Percentiles rank a stretch among this genome's conserved stretches.
phyloP scores from a whole-genome alignment of 441 rosid species.

The Erodium chrysanthum region DNA sequence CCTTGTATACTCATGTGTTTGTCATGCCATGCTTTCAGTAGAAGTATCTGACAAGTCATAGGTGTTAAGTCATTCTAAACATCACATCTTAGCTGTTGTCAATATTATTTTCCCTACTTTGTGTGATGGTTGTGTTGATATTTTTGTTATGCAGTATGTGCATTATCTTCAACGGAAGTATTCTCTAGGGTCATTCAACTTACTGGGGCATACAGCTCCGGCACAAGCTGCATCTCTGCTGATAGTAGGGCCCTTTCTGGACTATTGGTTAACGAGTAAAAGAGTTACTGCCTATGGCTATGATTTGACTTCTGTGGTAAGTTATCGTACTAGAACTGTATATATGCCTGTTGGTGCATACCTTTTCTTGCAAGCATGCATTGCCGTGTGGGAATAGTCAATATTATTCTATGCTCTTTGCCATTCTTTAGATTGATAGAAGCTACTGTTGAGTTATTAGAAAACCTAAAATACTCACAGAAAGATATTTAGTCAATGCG shows the following conservation, averaged over 20 bases:
- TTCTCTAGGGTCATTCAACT: slow-evolving; percentile 56
- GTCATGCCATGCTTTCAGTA: not conserved
- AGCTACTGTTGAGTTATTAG: not conserved
- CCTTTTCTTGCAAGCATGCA: not conserved
- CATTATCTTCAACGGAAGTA: slow-evolving; percentile 61
- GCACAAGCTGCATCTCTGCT: slow-evolving; percentile 64
- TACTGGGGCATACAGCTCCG: slow-evolving; percentile 74
- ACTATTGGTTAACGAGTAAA: slow-evolving; percentile 56
- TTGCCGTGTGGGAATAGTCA: not conserved
- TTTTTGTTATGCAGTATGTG: slow-evolving; percentile 42
- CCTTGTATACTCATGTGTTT: not conserved
- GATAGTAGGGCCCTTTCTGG: slow-evolving; percentile 57
- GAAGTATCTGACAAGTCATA: not conserved
- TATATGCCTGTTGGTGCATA: not conserved
- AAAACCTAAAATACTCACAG: not conserved
- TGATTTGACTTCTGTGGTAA: slow-evolving; percentile 44
- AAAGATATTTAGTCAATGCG: not conserved
- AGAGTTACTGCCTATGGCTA: slow-evolving; percentile 50
- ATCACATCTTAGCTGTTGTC: not conserved
- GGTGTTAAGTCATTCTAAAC: not conserved
- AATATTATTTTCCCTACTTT: not conserved
- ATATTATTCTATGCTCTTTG: not conserved
- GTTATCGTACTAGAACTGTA: slow-evolving; percentile 12
- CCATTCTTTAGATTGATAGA: not conserved
- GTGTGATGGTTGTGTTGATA: not conserved